These are phyloP conservation scores for Xylaria sp. DNA, from an alignment of 2,329 filamentous ascomycete species.

Conservation along the genomic window DNA sequence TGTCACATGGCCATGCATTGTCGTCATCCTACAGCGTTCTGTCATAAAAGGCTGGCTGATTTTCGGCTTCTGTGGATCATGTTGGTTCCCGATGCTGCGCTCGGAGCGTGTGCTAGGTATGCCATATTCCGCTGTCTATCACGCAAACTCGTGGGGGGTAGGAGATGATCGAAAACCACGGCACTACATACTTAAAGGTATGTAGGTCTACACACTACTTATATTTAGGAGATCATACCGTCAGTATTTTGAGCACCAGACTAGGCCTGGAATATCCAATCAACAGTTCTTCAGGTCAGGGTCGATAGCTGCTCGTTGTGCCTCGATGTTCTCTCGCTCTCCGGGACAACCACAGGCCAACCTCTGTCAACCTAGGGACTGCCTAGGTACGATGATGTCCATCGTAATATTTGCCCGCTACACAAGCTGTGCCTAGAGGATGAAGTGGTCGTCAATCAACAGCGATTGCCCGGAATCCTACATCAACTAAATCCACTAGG, in stretches of 20 bases:
- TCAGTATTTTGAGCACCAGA: neutral
- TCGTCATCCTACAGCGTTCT: slow-evolving; percentile 3
- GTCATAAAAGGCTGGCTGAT: neutral
- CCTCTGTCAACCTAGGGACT: neutral
- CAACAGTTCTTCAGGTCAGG: neutral
- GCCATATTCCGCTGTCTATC: slow-evolving; percentile 22
- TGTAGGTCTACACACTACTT: neutral
- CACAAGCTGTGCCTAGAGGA: neutral
- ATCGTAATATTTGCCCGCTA: neutral
- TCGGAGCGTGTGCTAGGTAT: slow-evolving; percentile 5
- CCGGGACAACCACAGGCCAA: neutral
- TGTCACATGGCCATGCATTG: slow-evolving; percentile 1
- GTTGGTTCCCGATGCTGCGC: slow-evolving; percentile 22
- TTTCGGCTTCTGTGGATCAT: slow-evolving; percentile 18
- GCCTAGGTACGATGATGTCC: neutral
- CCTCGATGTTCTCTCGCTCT: neutral
- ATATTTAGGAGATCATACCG: neutral
- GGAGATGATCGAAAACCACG: neutral
- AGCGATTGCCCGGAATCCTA: slow-evolving; percentile 3
- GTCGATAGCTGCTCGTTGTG: neutral
- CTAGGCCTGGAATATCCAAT: neutral
- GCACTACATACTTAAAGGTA: neutral
- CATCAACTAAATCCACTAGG: slow-evolving; percentile 5
- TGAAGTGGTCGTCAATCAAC: neutral
- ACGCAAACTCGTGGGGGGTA: slow-evolving; percentile 26